Evolutionary conservation across 225 moss, liverwort and hornwort genomes (phyloP).

Genomic region (Physcomitrium patens): DNA sequence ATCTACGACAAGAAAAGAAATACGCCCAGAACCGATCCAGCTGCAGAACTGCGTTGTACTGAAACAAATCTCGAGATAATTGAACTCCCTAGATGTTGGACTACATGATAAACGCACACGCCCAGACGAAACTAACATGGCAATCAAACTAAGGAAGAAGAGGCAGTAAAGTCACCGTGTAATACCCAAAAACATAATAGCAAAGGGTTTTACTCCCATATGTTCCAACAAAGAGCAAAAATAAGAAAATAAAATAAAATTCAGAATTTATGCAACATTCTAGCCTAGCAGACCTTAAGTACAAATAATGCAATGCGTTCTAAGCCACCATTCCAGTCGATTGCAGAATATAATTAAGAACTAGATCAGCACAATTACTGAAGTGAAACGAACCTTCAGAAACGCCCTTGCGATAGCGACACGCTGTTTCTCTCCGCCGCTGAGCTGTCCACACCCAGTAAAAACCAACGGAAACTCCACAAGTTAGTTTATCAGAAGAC

Average conservation of each 20-base stretch:
- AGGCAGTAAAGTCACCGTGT: no score
- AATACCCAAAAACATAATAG: no score
- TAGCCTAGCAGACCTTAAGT: conserved; percentile 3
- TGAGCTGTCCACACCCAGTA: conserved; percentile 60
- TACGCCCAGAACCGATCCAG: neutral
- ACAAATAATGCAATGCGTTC: neutral
- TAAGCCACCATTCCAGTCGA: neutral
- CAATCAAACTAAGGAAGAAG: neutral
- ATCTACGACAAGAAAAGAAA: neutral
- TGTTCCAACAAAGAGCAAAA: no score
- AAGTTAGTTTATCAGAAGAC: conserved; percentile 9
- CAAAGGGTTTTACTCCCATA: no score
- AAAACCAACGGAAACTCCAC: conserved; percentile 24
- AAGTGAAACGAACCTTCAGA: conserved; percentile 63
- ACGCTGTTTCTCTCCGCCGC: conserved; percentile 98
- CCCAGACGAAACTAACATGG: neutral
- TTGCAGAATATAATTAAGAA: neutral
- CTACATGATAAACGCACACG: neutral
- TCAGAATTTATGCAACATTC: neutral
- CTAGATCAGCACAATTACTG: neutral
- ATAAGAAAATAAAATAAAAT: no score
- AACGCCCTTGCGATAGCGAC: conserved; percentile 98
- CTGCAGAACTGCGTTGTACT: no score
- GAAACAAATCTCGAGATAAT: no score
- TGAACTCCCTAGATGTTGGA: no score